Evolutionary conservation across 2,329 filamentous ascomycete species (phyloP).

Genomic region (Chrysoporthe cubensis): DNA sequence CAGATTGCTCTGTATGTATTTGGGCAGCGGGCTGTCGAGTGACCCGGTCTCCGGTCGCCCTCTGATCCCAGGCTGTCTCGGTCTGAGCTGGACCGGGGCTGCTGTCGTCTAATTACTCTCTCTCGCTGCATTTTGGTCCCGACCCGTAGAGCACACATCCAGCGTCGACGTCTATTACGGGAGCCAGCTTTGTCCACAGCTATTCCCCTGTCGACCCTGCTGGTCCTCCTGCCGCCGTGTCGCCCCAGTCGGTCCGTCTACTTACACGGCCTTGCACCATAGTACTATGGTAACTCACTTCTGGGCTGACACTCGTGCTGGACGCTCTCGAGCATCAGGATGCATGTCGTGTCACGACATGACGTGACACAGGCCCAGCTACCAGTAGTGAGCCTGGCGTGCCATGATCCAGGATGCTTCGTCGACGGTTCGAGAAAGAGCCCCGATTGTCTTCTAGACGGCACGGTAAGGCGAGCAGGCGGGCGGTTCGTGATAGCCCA

Average conservation of each 20-base stretch:
- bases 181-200: neutral
- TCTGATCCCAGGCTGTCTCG: neutral
- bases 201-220: neutral
- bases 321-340: too few relatives aligned
- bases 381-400: neutral
- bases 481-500: too few relatives aligned
- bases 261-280: neutral
- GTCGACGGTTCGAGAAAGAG: too few relatives aligned
- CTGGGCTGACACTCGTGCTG: neutral
- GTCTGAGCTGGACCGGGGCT: too few relatives aligned
- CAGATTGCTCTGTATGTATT: neutral
- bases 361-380: too few relatives aligned
- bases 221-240: conserved; percentile 1
- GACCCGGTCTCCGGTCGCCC: neutral
- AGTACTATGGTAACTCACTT: neutral
- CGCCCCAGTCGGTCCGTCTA: conserved; percentile 20
- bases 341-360: too few relatives aligned
- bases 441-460: too few relatives aligned
- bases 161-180: conserved; percentile 2
- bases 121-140: too few relatives aligned
- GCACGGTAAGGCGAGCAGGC: too few relatives aligned
- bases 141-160: neutral
- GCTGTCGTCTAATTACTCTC: too few relatives aligned
- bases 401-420: neutral
- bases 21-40: neutral